Percentiles rank a stretch among this genome's conserved stretches.
Conservation (phyloP, 129 eudicot genomes). For the Artemisia annua region DNA sequence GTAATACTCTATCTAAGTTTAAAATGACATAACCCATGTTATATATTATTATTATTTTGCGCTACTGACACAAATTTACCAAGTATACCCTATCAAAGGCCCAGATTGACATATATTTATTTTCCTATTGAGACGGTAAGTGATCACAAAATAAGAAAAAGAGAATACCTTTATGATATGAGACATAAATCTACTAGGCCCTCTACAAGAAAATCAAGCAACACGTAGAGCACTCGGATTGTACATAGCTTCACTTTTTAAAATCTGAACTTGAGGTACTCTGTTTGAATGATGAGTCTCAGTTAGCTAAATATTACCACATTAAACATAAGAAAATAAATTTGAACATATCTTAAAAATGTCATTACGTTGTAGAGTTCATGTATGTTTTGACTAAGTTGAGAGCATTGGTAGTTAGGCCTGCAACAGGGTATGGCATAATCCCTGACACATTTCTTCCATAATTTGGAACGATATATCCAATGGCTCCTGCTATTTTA, state of each 20-base stretch:
- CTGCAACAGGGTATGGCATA: too few relatives aligned
- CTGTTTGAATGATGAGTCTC: slow-evolving; percentile 1
- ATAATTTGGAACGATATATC: too few relatives aligned
- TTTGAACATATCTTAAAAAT: background rate
- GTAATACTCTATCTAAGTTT: too few relatives aligned
- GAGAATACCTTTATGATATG: slow-evolving; percentile 41
- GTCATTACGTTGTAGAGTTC: background rate
- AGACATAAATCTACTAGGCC: slow-evolving; percentile 36
- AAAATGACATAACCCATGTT: too few relatives aligned
- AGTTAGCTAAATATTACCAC: background rate
- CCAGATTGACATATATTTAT: background rate
- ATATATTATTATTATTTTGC: too few relatives aligned
- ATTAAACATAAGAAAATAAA: background rate
- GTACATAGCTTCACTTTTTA: slow-evolving; percentile 13
- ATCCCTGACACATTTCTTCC: too few relatives aligned
- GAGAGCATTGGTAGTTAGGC: too few relatives aligned
- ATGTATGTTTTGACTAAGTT: too few relatives aligned
- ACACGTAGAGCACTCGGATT: slow-evolving; percentile 38
- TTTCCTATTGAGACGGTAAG: background rate
- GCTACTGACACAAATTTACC: too few relatives aligned
- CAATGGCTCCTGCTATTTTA: too few relatives aligned
- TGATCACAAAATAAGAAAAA: background rate
- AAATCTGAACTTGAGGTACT: slow-evolving; percentile 25
- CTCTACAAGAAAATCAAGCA: slow-evolving; percentile 49
- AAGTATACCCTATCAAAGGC: too few relatives aligned